Evolutionary conservation across 1,139 yeast species (phyloP).

Genomic region (Hyphopichia fennica): DNA sequence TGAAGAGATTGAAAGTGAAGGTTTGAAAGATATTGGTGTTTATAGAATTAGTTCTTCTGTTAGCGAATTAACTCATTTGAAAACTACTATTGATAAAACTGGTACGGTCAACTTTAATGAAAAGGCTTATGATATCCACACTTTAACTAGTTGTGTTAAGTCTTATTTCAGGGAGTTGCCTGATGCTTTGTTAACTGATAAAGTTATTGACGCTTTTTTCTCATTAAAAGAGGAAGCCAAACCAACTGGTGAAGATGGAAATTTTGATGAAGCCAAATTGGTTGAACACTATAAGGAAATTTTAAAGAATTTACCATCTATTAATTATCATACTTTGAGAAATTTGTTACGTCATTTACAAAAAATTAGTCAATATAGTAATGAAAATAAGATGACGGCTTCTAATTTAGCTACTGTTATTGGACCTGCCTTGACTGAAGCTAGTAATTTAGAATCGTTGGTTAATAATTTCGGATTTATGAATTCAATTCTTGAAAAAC

Average conservation of each 20-base stretch:
- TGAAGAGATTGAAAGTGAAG: constrained; percentile 76
- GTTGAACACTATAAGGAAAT: constrained; percentile 43
- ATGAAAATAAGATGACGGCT: constrained; percentile 74
- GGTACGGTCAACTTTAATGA: constrained; percentile 60
- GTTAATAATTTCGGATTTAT: constrained; percentile 55
- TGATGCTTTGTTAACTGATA: constrained; percentile 72
- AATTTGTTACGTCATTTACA: constrained; percentile 69
- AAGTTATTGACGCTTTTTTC: constrained; percentile 51
- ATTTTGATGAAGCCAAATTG: constrained; percentile 12
- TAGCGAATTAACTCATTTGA: constrained; percentile 71
- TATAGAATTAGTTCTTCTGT: constrained; percentile 91
- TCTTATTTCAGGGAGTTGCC: constrained; percentile 85
- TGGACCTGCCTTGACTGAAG: constrained; percentile 62
- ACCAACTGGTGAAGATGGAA: constrained; percentile 1
- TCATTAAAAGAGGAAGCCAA: constrained; percentile 30
- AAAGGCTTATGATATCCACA: constrained; percentile 79
- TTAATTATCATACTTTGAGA: constrained; percentile 68
- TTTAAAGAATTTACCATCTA: constrained; percentile 55
- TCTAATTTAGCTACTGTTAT: constrained; percentile 79
- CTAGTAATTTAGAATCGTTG: constrained; percentile 51
- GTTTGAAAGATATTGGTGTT: constrained; percentile 86
- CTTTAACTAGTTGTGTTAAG: constrained; percentile 88
- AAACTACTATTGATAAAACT: constrained; percentile 69
- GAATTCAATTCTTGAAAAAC: constrained; percentile 53
- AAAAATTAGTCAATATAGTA: constrained; percentile 57